These are phyloP conservation scores for Fusarium concolor DNA, from an alignment of 2,329 filamentous ascomycete genomes.

Conservation along the genomic window DNA sequence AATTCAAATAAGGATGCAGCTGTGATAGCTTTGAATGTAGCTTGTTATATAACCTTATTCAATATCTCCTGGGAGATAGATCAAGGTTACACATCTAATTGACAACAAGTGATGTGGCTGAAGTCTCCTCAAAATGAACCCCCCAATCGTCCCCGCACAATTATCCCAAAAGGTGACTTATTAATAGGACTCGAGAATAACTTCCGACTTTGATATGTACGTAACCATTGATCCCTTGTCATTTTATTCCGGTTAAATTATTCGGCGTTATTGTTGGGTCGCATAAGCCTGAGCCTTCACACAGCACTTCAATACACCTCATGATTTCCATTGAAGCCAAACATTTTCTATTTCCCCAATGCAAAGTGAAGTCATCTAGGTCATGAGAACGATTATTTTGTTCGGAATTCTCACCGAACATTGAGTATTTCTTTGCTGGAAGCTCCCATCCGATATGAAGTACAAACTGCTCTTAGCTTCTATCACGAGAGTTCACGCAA, in stretches of 20 bases:
- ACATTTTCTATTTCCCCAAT: neutral
- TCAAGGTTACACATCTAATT: too few species aligned
- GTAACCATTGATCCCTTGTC: neutral
- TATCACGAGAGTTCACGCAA: neutral
- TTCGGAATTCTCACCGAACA: conserved; percentile 13
- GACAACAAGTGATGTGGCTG: too few species aligned
- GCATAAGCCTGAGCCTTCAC: neutral
- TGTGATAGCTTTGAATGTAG: too few species aligned
- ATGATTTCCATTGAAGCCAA: neutral
- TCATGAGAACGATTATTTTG: too few species aligned
- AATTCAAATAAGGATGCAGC: too few species aligned
- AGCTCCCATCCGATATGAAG: neutral
- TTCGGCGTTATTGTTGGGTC: neutral
- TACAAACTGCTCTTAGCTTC: neutral
- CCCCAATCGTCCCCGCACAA: neutral
- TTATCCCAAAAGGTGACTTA: neutral
- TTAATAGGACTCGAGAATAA: too few species aligned
- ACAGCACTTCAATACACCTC: neutral
- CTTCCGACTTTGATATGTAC: neutral
- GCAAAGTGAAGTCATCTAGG: neutral
- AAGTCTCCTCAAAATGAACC: neutral
- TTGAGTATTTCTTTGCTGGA: conserved; percentile 1
- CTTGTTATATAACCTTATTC: too few species aligned
- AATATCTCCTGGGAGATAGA: too few species aligned
- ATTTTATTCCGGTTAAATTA: conserved; percentile 13